These are phyloP conservation scores for apple (Malus domestica) DNA, from an alignment of 306 rosid species.

Conservation along the genomic window ASM211411v1 NC_041804.1:4464501-4465000, in stretches of 20 bases:
- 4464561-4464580: no score
- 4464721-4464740: background rate
- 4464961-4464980: constrained; percentile 5
- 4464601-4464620: no score
- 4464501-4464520: no score
- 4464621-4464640: no score
- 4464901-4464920: background rate
- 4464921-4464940: constrained; percentile 10
- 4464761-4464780: constrained; percentile 5
- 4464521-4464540: no score
- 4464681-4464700: background rate
- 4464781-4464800: constrained; percentile 10
- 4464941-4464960: background rate
- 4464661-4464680: background rate
- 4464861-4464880: constrained; percentile 24
- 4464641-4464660: no score
- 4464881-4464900: constrained; percentile 24
- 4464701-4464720: background rate
- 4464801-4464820: background rate
- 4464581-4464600: no score
- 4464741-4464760: background rate
- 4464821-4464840: background rate
- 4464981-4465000: background rate
- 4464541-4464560: no score
- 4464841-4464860: constrained; percentile 2